Evolutionary conservation across 176 grass and related monocot species (phyloP).

Genomic region (Melocanna baccifera): DNA sequence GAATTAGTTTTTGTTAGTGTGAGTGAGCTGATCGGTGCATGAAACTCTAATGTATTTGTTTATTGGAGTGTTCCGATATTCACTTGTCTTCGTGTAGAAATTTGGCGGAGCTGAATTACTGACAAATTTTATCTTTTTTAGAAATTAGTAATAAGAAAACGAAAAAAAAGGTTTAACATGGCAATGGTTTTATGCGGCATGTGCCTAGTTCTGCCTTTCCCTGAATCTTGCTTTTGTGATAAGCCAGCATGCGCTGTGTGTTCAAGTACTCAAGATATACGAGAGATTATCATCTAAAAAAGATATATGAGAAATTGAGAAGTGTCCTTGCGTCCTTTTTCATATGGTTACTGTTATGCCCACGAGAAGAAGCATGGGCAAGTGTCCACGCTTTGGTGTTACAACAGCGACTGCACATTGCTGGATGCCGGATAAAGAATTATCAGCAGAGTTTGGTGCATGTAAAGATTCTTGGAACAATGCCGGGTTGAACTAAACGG

Average conservation of each 20-base stretch:
- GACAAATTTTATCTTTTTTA: background rate
- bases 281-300: background rate
- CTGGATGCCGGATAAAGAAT: conserved; percentile 7
- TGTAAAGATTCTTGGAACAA: background rate
- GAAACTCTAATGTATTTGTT: background rate
- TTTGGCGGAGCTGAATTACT: background rate
- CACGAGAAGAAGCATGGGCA: conserved; percentile 1
- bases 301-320: background rate
- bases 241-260: background rate
- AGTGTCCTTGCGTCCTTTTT: conserved; percentile 3
- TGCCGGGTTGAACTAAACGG: background rate
- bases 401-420: conserved; percentile 30
- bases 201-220: background rate
- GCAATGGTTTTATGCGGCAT: background rate
- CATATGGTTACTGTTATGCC: conserved; percentile 19
- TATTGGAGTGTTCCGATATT: background rate
- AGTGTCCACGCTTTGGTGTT: conserved; percentile 22
- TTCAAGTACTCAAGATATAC: background rate
- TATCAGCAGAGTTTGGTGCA: conserved; percentile 17
- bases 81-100: background rate
- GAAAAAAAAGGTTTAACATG: background rate
- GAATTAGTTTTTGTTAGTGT: background rate
- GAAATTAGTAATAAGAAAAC: background rate
- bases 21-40: background rate
- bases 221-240: background rate